Evolutionary conservation across 495 filamentous ascomycete genomes (phyloP), one percentile per base, ranked within the genome.

Genomic region (Aspergillus sclerotiicarbonarius): DNA sequence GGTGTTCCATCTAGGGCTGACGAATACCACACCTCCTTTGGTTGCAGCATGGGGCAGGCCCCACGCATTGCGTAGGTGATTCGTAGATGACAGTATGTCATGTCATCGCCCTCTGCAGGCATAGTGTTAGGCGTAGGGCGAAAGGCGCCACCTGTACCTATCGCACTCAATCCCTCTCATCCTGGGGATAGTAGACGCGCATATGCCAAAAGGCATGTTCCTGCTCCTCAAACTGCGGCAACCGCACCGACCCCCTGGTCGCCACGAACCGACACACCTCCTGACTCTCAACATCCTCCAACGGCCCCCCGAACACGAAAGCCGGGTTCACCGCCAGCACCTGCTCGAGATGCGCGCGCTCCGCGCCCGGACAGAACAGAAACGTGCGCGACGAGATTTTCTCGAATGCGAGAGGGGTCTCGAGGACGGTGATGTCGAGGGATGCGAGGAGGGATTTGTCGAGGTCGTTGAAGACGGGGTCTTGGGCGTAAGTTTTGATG

Each of bases 391-490:
- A 55, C 8, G 75, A 76, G 12, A 91, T 78, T 3, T 70, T 50
- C 0, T 76, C 59, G 62, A 90, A 88, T 0, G 75, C 89, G 0
- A 41, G 57, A 0, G 88, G 89, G 33, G 80, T 73, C 3, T 83
- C 61, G 32, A 88, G 77, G 12, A 86, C 80, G 19, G 71, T 70
- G 32, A 88, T 78, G 19, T 75, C 76, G 0, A 86, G 70, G 10
- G 63, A 70, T 0, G 59, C 33, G 39, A 91, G 78, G 56, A 90
- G 87, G 0, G 68, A 61, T 21, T 73, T 77, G 63, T 92, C 89
- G 7, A 80, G 67, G 8, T 67, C 44, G 52, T 84, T 90, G 72
- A 90, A 91, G 60, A 82, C 63, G 7, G 89, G 89, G 49, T 92
- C 89, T 73, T 92, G 89, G 20, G 87, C 81, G 59, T 83, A 70